Evolutionary conservation across 176 grass and related monocot species (phyloP).

Genomic region (Carex myosuroides): DNA sequence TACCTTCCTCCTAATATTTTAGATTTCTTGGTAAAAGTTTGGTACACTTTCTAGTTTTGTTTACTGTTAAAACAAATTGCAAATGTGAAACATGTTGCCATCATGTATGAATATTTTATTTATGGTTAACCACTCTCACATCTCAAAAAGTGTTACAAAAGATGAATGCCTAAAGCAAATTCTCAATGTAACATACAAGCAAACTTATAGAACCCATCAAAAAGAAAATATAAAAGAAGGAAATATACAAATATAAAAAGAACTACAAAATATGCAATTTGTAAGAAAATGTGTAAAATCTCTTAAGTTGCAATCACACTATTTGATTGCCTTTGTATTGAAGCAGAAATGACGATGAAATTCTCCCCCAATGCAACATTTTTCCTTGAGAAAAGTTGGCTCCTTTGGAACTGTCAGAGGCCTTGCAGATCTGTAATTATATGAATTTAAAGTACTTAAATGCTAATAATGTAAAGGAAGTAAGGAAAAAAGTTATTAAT

Average conservation of each 20-base stretch:
- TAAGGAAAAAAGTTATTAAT: neutral
- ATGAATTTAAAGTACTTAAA: neutral
- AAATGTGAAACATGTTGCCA: neutral
- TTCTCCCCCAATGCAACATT: constrained; percentile 72
- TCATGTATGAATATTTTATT: neutral
- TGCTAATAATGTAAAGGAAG: neutral
- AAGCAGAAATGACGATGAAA: constrained; percentile 83
- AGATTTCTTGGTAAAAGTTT: neutral
- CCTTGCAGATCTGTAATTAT: constrained; percentile 47
- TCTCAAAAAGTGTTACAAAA: neutral
- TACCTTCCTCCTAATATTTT: neutral
- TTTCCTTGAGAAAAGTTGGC: constrained; percentile 68
- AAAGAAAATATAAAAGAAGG: neutral
- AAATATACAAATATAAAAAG: neutral
- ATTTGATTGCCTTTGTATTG: constrained; percentile 49
- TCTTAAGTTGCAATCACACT: neutral
- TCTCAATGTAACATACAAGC: constrained; percentile 3
- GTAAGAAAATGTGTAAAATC: neutral
- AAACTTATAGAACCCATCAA: neutral
- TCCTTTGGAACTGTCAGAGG: constrained; percentile 75
- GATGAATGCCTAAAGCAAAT: neutral
- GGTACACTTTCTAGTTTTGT: neutral
- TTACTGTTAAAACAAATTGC: neutral
- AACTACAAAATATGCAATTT: constrained; percentile 15
- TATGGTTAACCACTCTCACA: neutral